Evolutionary conservation across 2,329 filamentous ascomycete species (phyloP).

Genomic region (Cadophora malorum): DNA sequence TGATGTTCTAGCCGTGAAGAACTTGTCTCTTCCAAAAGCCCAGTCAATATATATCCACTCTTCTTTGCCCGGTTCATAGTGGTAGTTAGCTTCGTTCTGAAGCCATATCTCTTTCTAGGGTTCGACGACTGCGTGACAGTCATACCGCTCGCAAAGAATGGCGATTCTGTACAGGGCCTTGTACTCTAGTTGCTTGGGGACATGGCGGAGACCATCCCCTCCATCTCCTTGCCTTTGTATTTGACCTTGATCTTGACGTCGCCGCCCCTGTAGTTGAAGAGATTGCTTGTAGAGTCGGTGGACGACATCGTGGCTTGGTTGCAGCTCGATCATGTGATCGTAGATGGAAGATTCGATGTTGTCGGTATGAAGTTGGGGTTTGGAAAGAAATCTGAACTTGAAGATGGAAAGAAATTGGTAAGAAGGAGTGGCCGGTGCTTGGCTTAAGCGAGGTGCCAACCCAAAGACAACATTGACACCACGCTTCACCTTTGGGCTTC

Average conservation of each 20-base stretch:
- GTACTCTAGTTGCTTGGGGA: neutral
- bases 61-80: neutral
- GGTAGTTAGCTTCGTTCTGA: neutral
- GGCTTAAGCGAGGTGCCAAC: too few species aligned
- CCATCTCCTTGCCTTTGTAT: neutral
- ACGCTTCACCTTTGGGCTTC: too few species aligned
- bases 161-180: neutral
- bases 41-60: too few species aligned
- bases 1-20: too few species aligned
- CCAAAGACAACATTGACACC: too few species aligned
- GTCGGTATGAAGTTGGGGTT: too few species aligned
- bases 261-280: neutral
- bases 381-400: too few species aligned
- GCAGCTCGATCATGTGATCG: too few species aligned
- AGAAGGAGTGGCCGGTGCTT: too few species aligned
- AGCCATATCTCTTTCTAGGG: neutral
- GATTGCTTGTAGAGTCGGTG: neutral
- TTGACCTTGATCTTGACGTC: constrained; percentile 16
- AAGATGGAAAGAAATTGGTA: too few species aligned
- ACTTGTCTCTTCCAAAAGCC: too few species aligned
- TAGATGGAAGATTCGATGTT: too few species aligned
- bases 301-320: neutral
- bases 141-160: neutral
- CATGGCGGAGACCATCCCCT: neutral
- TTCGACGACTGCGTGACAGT: neutral